Percentiles rank a stretch among this genome's conserved stretches.
These are phyloP conservation scores for Boletus reticuloceps DNA, from an alignment of 768 basidiomycete genomes.

Conservation along the genomic window DNA sequence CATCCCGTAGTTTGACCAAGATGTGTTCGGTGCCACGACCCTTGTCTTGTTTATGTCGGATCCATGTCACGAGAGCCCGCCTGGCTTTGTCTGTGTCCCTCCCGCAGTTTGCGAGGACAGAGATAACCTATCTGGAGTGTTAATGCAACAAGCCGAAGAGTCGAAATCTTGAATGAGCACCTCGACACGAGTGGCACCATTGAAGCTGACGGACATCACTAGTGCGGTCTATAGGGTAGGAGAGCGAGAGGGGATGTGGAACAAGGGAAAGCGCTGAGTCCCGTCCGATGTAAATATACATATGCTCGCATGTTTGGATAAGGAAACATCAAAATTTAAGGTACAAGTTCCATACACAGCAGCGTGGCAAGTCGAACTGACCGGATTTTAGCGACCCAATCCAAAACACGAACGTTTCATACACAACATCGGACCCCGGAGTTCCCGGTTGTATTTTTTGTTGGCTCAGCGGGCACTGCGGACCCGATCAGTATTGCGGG, in stretches of 20 bases:
- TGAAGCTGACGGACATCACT: constrained; percentile 27
- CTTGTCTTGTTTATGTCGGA: constrained; percentile 28
- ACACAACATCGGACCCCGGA: not conserved
- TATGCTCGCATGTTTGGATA: constrained; percentile 1
- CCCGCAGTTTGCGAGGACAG: constrained; percentile 34
- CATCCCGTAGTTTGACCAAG: constrained; percentile 23
- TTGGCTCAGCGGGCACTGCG: too few species aligned
- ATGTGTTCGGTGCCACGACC: constrained; percentile 31
- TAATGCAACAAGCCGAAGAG: not conserved
- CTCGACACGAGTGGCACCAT: constrained; percentile 29
- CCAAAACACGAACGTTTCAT: constrained; percentile 12
- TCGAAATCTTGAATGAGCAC: constrained; percentile 1
- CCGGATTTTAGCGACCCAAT: constrained; percentile 13
- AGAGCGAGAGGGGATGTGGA: not conserved
- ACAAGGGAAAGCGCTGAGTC: not conserved
- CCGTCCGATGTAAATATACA: constrained; percentile 1
- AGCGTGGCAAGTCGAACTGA: not conserved
- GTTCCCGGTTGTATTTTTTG: not conserved
- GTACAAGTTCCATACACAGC: constrained; percentile 18
- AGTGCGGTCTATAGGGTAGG: not conserved
- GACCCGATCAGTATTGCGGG: too few species aligned
- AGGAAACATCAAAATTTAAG: constrained; percentile 16
- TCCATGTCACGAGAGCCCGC: constrained; percentile 30
- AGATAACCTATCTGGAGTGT: constrained; percentile 23
- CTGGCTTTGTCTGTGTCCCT: constrained; percentile 26